phyloP scores from a whole-genome alignment of 768 basidiomycete species.

The Podaxis sp. region DNA sequence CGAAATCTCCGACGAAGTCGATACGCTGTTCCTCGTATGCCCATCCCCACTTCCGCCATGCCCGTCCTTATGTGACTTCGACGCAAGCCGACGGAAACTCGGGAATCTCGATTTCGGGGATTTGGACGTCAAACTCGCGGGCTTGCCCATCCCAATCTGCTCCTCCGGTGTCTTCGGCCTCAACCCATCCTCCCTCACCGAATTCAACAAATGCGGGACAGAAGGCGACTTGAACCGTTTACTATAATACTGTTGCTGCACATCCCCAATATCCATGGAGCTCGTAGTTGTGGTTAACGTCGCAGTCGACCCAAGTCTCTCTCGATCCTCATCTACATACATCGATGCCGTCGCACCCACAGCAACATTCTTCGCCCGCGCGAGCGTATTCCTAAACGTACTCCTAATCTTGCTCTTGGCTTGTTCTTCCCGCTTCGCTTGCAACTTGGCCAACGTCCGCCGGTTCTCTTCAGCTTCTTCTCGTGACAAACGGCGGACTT shows the following conservation, averaged over 20 bases:
- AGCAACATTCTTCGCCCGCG: slow-evolving; percentile 24
- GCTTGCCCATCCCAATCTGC: slow-evolving; percentile 35
- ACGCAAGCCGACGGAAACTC: slow-evolving; percentile 46
- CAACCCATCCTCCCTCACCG: slow-evolving; percentile 2
- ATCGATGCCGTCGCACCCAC: slow-evolving; percentile 24
- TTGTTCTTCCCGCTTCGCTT: slow-evolving; percentile 26
- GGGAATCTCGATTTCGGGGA: slow-evolving; percentile 43
- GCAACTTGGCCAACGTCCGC: slow-evolving; percentile 23
- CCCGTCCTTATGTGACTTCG: slow-evolving; percentile 32
- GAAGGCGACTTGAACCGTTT: slow-evolving; percentile 14
- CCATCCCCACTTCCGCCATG: neutral
- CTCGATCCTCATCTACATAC: slow-evolving; percentile 13
- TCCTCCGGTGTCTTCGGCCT: slow-evolving; percentile 20
- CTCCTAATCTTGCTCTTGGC: slow-evolving; percentile 28
- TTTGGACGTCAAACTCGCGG: slow-evolving; percentile 47
- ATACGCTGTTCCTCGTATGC: slow-evolving; percentile 54
- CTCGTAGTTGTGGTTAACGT: neutral
- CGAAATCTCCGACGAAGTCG: slow-evolving; percentile 57
- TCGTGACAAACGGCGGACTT: slow-evolving; percentile 14
- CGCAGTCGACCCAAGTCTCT: neutral
- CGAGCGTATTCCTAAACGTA: slow-evolving; percentile 32
- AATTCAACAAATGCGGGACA: slow-evolving; percentile 8
- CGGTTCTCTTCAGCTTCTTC: slow-evolving; percentile 25
- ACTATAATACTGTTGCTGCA: slow-evolving; percentile 2
- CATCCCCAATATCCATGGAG: neutral